A percentile compares a stretch with the other conserved stretches of the same genome.
Evolutionary conservation across 352 stramenopile genomes (phyloP).

Genomic region (Phytophthora macrochlamydospora): DNA sequence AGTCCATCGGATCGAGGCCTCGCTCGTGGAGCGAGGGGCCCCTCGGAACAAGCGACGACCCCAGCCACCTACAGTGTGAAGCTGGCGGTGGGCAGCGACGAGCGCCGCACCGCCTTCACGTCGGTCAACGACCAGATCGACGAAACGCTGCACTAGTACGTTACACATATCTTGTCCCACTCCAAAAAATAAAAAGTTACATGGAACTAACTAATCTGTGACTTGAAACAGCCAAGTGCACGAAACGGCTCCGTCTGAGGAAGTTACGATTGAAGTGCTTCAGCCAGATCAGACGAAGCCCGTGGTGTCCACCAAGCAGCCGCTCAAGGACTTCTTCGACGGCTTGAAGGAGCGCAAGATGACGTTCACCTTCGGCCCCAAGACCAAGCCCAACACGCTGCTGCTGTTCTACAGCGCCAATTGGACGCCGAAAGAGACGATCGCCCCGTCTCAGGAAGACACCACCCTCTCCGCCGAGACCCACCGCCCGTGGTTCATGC

Average conservation of each 20-base stretch:
- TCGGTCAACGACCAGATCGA: constrained; percentile 30
- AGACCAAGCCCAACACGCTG: constrained; percentile 23
- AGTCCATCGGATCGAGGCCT: constrained; percentile 40
- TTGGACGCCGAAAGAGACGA: constrained; percentile 20
- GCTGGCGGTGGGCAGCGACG: constrained; percentile 29
- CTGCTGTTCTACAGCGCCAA: constrained; percentile 27
- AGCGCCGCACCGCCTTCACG: constrained; percentile 30
- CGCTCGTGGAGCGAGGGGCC: constrained; percentile 12
- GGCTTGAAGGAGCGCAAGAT: constrained; percentile 31
- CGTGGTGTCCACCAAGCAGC: constrained; percentile 35
- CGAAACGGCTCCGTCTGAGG: constrained; percentile 23
- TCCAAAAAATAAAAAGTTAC: background rate
- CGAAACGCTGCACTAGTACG: constrained; percentile 52
- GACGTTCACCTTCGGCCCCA: constrained; percentile 40
- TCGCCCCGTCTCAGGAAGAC: background rate
- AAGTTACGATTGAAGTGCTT: constrained; percentile 50
- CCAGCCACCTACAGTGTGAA: constrained; percentile 27
- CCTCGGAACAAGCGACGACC: background rate
- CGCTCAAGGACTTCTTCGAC: constrained; percentile 37
- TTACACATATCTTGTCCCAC: background rate
- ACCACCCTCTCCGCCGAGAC: constrained; percentile 21
- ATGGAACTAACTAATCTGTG: constrained; percentile 12
- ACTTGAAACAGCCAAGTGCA: constrained; percentile 32
- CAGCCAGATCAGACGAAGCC: constrained; percentile 45
- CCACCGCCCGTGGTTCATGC: constrained; percentile 74